phyloP scores from a whole-genome alignment of 2,329 filamentous ascomycete species.

The Claviceps fusiformis region DNA sequence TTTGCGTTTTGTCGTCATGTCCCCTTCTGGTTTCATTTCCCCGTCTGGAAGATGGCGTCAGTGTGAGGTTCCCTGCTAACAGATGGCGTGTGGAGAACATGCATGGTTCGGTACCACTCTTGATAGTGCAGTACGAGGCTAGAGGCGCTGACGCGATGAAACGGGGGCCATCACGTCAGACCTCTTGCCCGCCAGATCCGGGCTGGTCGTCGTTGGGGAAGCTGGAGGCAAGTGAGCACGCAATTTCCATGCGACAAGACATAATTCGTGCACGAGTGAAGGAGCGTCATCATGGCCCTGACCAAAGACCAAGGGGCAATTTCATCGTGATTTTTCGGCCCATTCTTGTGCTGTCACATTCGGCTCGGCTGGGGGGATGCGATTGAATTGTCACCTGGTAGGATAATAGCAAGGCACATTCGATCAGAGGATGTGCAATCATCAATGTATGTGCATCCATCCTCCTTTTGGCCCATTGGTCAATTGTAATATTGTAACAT shows the following conservation, averaged over 20 bases:
- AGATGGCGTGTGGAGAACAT: neutral
- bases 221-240: slow-evolving; percentile 1
- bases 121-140: neutral
- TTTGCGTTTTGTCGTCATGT: no score
- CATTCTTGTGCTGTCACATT: no score
- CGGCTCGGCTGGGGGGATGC: no score
- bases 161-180: slow-evolving; percentile 10
- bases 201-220: neutral
- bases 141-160: slow-evolving; percentile 8
- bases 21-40: neutral
- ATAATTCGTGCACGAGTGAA: neutral
- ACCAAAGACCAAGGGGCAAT: no score
- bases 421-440: no score
- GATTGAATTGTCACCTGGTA: no score
- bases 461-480: no score
- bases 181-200: neutral
- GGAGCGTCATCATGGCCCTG: no score
- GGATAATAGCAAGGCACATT: no score
- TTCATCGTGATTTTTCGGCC: no score
- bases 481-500: no score
- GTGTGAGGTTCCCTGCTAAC: neutral
- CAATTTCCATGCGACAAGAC: slow-evolving; percentile 1
- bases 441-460: no score
- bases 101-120: fast-evolving
- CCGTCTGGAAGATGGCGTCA: neutral